Evolutionary conservation across 116 monocot species (phyloP), one percentile per base, ranked within the genome.

Genomic region (Trichopus zeylanicus): DNA sequence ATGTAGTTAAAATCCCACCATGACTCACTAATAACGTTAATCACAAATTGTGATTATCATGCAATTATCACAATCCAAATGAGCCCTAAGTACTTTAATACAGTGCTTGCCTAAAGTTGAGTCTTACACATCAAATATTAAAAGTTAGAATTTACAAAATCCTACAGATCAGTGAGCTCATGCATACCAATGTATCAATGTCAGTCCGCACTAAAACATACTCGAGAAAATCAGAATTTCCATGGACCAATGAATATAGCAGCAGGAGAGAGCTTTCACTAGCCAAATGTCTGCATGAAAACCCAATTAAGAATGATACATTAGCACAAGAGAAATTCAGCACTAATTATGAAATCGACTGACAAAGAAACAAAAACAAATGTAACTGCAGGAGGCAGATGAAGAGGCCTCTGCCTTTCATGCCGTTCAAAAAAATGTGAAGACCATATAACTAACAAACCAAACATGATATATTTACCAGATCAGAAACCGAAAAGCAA

Each of bases 171-270:
- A 29, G 46, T 9, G 13, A 49, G 23, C 11, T 26, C 27, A 59
- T 55, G 48, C 75, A 51, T 91, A 98, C 98, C 91, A 98, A 67
- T 31, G 80, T 98, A 78, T 98, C 98, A 64, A 98, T 69, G 76
- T 98, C 98, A 57, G 98, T 98, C 63, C 98, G 91, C 68, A 98
- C 98, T 62, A 98, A 79, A 63, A 84, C 87, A 52, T 98, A 98
- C 56, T 98, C 98, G 67, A 87, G 66, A 72, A 98, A 98, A 57
- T 87, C 84, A 56, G 79, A 80, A 63, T 98, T 98, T 34, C 91
- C 98, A 74, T 91, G 87, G 55, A 91, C 75, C 70, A 98, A 71
- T 33, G 91, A 98, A 56, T 98, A 98, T 6, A 98, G 85, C 57
- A 98, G 46, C 33, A 98, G 46, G 24, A 85, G 75, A 37, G 88